phyloP scores from a whole-genome alignment of 1,139 yeast genomes.

The Lodderomyces margitis region DNA sequence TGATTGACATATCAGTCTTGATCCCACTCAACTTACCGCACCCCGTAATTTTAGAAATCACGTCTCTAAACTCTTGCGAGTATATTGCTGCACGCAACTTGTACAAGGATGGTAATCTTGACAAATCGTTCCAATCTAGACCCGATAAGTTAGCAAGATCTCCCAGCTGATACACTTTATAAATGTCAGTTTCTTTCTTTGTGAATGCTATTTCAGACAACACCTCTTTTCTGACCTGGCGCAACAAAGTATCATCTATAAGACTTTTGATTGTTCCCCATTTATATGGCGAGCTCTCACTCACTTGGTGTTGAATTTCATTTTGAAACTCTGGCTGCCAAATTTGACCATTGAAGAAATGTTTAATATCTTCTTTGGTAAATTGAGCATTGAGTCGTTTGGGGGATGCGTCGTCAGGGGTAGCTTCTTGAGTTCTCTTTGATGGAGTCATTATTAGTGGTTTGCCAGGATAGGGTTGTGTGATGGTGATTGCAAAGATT shows the following conservation, averaged over 20 bases:
- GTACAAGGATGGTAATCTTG: slow-evolving; percentile 69
- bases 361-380: slow-evolving; percentile 38
- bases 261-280: slow-evolving; percentile 84
- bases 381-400: slow-evolving; percentile 25
- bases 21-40: slow-evolving; percentile 87
- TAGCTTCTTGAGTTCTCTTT: neutral
- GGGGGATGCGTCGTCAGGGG: neutral
- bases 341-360: slow-evolving; percentile 53
- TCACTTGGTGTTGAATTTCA: slow-evolving; percentile 38
- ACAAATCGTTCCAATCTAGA: slow-evolving; percentile 70
- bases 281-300: slow-evolving; percentile 68
- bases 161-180: slow-evolving; percentile 92
- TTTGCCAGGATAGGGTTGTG: too few relatives aligned
- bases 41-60: slow-evolving; percentile 78
- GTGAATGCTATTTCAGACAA: slow-evolving; percentile 84
- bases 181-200: slow-evolving; percentile 93
- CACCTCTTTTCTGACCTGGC: slow-evolving; percentile 82
- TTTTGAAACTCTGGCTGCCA: slow-evolving; percentile 49
- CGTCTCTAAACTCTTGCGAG: slow-evolving; percentile 78
- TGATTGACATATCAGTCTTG: slow-evolving; percentile 90
- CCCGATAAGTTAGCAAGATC: slow-evolving; percentile 93
- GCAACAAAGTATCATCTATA: slow-evolving; percentile 71
- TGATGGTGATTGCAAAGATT: too few relatives aligned
- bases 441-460: neutral
- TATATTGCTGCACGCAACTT: slow-evolving; percentile 84